phyloP scores from a whole-genome alignment of 768 basidiomycete genomes.

The Dendrothele bispora region DNA sequence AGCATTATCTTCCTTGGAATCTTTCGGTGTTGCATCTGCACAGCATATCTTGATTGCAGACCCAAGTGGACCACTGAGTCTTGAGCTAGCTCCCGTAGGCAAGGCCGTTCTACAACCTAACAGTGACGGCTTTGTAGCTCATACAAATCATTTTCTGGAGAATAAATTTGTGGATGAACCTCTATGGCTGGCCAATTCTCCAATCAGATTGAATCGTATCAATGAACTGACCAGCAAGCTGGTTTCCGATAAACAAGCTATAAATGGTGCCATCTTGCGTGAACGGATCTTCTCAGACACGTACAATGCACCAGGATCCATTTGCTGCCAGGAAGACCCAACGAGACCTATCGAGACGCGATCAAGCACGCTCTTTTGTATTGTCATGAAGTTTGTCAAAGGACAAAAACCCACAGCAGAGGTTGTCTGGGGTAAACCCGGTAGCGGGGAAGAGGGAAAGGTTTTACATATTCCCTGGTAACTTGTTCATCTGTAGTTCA shows the following conservation, averaged over 20 bases:
- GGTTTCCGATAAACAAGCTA: constrained; percentile 10
- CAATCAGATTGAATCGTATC: constrained; percentile 25
- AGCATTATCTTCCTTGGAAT: constrained; percentile 24
- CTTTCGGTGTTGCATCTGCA: constrained; percentile 30
- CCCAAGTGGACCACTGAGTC: constrained; percentile 20
- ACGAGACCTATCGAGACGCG: constrained; percentile 13
- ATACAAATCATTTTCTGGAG: constrained; percentile 36
- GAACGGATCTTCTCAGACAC: constrained; percentile 29
- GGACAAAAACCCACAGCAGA: constrained; percentile 25
- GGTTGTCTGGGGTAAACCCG: constrained; percentile 29
- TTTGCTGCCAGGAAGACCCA: constrained; percentile 26
- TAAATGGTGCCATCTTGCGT: constrained; percentile 22
- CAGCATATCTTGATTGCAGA: constrained; percentile 36
- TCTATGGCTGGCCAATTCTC: constrained; percentile 29
- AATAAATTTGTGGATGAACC: constrained; percentile 30
- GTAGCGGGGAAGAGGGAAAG: neutral
- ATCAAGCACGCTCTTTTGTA: constrained; percentile 34
- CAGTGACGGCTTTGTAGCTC: constrained; percentile 25
- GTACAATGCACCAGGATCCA: constrained; percentile 27
- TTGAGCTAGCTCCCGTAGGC: constrained; percentile 31
- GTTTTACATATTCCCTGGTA: constrained; percentile 9
- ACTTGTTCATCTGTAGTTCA: too few relatives aligned
- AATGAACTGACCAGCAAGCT: constrained; percentile 22
- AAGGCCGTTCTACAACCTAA: constrained; percentile 23
- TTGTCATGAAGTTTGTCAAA: constrained; percentile 29